Evolutionary conservation across 768 basidiomycete genomes (phyloP).

Genomic region (Sistotremastrum niveocremeum): DNA sequence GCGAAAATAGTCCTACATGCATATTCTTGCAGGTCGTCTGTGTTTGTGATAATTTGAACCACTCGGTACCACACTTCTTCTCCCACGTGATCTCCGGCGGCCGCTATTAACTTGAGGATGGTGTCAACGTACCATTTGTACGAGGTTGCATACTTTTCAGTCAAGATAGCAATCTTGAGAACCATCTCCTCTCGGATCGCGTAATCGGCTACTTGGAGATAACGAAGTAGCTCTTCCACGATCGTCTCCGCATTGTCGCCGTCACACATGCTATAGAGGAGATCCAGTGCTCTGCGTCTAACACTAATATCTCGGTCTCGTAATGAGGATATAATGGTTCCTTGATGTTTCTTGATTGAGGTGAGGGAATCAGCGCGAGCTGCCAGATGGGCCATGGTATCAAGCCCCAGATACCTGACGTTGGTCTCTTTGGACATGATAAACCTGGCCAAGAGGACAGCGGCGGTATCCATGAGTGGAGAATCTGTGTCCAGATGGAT

Average conservation of each 20-base stretch:
- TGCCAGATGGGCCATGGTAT: constrained; percentile 97
- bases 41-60: constrained; percentile 96
- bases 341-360: constrained; percentile 90
- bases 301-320: constrained; percentile 98
- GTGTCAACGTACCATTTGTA: constrained; percentile 99
- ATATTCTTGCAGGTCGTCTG: constrained; percentile 93
- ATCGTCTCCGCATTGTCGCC: constrained; percentile 92
- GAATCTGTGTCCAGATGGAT: constrained; percentile 93
- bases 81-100: constrained; percentile 96
- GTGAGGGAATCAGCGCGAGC: constrained; percentile 84
- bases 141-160: constrained; percentile 96
- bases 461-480: constrained; percentile 75
- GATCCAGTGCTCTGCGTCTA: constrained; percentile 81
- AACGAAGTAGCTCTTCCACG: constrained; percentile 88
- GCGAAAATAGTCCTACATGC: constrained; percentile 87
- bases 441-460: constrained; percentile 85
- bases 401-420: constrained; percentile 91
- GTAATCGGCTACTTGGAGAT: constrained; percentile 93
- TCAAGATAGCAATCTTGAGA: constrained; percentile 93
- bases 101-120: constrained; percentile 86
- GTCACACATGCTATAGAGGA: constrained; percentile 99
- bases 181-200: constrained; percentile 97
- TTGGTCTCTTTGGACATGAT: constrained; percentile 98
- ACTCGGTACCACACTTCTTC: constrained; percentile 99
- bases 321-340: constrained; percentile 86